Evolutionary conservation across 2,329 filamentous ascomycete species (phyloP).

Genomic region (Trichoderma koningii): DNA sequence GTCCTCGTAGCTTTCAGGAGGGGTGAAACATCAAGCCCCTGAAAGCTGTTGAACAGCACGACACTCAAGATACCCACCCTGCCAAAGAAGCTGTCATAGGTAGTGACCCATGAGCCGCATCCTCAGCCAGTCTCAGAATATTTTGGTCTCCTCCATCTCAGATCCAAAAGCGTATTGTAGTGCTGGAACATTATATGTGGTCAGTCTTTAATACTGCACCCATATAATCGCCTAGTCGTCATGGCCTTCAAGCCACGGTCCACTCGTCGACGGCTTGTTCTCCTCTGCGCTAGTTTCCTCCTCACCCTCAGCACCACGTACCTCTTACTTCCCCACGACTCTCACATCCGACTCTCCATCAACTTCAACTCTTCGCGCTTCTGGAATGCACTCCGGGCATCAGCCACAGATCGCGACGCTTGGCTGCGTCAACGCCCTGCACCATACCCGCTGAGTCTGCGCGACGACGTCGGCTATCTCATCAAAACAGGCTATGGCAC

Average conservation of each 20-base stretch:
- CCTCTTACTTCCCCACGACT: conserved; percentile 40
- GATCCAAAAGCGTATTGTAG: background rate
- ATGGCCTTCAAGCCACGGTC: conserved; percentile 37
- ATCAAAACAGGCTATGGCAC: conserved; percentile 61
- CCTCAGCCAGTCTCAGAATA: background rate
- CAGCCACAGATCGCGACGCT: conserved; percentile 41
- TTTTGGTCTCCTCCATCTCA: background rate
- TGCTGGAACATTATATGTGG: background rate
- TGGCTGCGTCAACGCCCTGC: conserved; percentile 45
- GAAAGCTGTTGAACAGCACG: background rate
- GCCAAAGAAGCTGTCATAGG: background rate
- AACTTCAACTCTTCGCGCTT: conserved; percentile 41
- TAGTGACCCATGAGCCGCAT: background rate
- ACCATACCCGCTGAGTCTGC: conserved; percentile 48
- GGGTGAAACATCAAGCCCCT: background rate
- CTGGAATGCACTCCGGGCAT: conserved; percentile 37
- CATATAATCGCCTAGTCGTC: background rate
- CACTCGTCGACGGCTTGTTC: conserved; percentile 36
- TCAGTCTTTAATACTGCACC: too few relatives aligned
- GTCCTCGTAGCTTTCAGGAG: background rate
- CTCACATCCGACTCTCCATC: conserved; percentile 39
- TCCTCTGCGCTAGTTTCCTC: conserved; percentile 32
- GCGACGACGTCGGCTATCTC: conserved; percentile 52
- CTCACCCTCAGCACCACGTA: conserved; percentile 36
- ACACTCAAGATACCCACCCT: background rate